Percentiles rank a stretch among this genome's conserved stretches.
These are phyloP conservation scores for Jackrogersella minutella DNA, from an alignment of 495 filamentous ascomycete species.

Conservation along the genomic window DNA sequence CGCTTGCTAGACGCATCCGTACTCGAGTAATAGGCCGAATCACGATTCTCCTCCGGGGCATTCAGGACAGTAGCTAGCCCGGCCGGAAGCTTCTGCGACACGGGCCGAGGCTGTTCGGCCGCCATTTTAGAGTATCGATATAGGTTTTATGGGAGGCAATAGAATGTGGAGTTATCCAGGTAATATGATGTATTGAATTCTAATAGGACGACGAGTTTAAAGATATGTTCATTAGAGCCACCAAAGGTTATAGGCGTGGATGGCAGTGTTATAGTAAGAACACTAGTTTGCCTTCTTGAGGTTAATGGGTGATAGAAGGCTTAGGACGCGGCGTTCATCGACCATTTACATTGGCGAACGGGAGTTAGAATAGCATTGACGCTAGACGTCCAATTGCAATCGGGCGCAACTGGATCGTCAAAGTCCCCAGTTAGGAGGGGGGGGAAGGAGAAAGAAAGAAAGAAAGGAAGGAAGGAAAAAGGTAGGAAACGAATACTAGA, in stretches of 20 bases:
- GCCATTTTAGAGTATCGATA: conserved; percentile 30
- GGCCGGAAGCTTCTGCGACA: conserved; percentile 58
- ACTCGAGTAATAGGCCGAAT: conserved; percentile 63
- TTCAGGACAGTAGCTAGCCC: conserved; percentile 60
- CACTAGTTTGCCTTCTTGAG: background rate
- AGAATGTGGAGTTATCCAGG: background rate
- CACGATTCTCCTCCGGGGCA: conserved; percentile 58
- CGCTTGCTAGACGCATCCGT: conserved; percentile 65
- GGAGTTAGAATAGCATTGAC: conserved; percentile 36
- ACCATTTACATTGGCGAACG: conserved; percentile 33
- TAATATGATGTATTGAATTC: conserved; percentile 4
- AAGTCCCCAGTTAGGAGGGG: conserved; percentile 6
- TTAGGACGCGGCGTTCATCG: conserved; percentile 12
- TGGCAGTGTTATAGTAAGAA: conserved; percentile 7
- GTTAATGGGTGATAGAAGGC: conserved; percentile 1
- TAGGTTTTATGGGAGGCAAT: background rate
- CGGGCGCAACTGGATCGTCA: conserved; percentile 39
- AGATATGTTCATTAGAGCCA: conserved; percentile 5
- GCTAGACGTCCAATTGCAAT: conserved; percentile 40
- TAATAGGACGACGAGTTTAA: conserved; percentile 2
- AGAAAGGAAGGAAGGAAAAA: background rate
- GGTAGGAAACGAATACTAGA: background rate
- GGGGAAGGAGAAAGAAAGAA: background rate
- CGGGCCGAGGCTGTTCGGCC: conserved; percentile 50
- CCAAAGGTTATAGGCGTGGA: conserved; percentile 4